Conservation (phyloP, 345 rosid genomes). For the Trapa incisa region DNA sequence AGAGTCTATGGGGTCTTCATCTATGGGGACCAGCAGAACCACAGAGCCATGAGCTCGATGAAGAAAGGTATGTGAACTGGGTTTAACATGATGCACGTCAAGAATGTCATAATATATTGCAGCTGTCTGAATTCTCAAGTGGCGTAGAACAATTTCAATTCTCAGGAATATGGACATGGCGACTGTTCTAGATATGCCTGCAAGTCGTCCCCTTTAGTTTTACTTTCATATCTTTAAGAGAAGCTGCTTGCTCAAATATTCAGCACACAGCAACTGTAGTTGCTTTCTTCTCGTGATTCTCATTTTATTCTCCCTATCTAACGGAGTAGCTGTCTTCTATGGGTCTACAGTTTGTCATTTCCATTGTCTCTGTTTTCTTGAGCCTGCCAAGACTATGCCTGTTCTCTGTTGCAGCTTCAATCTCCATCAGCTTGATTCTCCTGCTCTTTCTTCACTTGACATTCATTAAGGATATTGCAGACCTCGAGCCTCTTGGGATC, state of each 20-base stretch:
- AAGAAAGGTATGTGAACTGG: conserved; percentile 37
- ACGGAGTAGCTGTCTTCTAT: too few relatives aligned
- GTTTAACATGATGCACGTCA: neutral
- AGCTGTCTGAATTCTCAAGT: neutral
- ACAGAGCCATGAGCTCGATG: conserved; percentile 46
- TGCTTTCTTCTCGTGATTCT: too few relatives aligned
- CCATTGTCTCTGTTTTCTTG: too few relatives aligned
- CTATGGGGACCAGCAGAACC: conserved; percentile 67
- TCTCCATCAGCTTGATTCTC: too few relatives aligned
- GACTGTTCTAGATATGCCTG: neutral
- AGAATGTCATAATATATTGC: neutral
- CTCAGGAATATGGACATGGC: neutral
- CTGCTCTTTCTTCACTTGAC: neutral
- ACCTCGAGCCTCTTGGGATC: conserved; percentile 35
- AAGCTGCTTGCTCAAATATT: too few relatives aligned
- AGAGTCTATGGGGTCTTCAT: conserved; percentile 61
- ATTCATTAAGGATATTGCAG: conserved; percentile 35
- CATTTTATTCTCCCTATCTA: too few relatives aligned
- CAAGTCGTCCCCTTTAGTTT: neutral
- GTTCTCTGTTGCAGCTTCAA: too few relatives aligned
- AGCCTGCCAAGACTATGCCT: neutral
- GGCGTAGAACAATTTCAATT: neutral
- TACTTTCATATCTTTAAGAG: too few relatives aligned
- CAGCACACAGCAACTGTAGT: too few relatives aligned
- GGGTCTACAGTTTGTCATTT: too few relatives aligned